phyloP scores from a whole-genome alignment of 2,329 filamentous ascomycete species.

The Fusarium citri region DNA sequence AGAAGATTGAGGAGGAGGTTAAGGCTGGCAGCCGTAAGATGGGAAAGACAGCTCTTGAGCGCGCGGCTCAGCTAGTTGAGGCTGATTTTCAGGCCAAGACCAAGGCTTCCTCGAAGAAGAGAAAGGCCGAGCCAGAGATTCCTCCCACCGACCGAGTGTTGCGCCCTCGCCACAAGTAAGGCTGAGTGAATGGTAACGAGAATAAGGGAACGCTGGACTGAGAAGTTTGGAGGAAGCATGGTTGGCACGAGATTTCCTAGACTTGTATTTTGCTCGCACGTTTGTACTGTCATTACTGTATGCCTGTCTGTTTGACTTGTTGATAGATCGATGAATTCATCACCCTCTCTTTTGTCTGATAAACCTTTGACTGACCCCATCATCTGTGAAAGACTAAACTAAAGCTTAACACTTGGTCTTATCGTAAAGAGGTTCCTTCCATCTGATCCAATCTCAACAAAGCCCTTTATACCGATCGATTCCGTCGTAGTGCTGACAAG shows the following conservation, averaged over 20 bases:
- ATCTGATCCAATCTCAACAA: not conserved
- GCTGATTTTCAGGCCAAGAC: not conserved
- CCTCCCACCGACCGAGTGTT: not conserved
- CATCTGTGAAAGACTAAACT: not conserved
- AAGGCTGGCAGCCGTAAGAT: not conserved
- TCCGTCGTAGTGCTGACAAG: slow-evolving; percentile 27
- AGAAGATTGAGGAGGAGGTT: not conserved
- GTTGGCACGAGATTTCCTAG: not conserved
- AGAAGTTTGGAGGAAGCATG: not conserved
- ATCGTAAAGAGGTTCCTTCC: slow-evolving; percentile 4
- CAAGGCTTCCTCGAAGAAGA: not conserved
- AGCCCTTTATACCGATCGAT: slow-evolving; percentile 32
- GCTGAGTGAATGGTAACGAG: not conserved
- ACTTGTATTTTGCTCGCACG: not conserved
- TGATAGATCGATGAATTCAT: not conserved
- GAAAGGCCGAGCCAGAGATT: not conserved
- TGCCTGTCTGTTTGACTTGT: not conserved
- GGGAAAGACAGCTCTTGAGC: too few species aligned
- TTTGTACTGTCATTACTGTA: not conserved
- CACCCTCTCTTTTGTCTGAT: not conserved
- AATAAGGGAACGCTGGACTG: not conserved
- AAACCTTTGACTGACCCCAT: not conserved
- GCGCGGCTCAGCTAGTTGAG: too few species aligned
- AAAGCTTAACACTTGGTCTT: not conserved
- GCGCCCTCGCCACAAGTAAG: not conserved